Percentiles rank a stretch among this genome's conserved stretches.
These are phyloP conservation scores for Kodamaea hsintzibuensis DNA, from an alignment of 805 yeast species.

Conservation along the genomic window DNA sequence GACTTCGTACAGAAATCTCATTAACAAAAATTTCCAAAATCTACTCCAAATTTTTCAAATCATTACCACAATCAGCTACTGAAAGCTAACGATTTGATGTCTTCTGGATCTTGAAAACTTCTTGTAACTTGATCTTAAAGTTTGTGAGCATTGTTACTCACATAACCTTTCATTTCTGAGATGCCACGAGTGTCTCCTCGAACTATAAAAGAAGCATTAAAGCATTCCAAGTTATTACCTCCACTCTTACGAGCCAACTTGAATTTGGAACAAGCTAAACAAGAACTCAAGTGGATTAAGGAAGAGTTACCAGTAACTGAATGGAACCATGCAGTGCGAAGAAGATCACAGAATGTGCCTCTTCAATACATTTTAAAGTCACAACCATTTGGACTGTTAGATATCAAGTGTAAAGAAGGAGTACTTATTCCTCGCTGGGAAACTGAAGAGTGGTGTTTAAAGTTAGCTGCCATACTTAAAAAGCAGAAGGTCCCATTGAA, in stretches of 20 bases:
- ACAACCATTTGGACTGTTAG: conserved; percentile 82
- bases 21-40: no score
- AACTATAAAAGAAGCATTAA: conserved; percentile 28
- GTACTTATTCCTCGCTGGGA: conserved; percentile 94
- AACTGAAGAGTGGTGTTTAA: conserved; percentile 85
- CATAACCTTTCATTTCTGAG: neutral
- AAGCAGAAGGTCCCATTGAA: conserved; percentile 16
- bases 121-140: neutral
- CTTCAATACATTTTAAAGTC: conserved; percentile 81
- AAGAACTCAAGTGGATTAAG: conserved; percentile 66
- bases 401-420: conserved; percentile 55
- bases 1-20: no score
- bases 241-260: conserved; percentile 35
- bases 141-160: neutral
- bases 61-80: no score
- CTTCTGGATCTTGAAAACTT: neutral
- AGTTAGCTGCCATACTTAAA: conserved; percentile 28
- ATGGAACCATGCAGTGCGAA: conserved; percentile 54
- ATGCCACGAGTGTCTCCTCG: conserved; percentile 37
- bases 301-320: conserved; percentile 49
- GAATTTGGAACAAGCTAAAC: conserved; percentile 43
- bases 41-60: no score
- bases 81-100: no score
- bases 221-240: conserved; percentile 28
- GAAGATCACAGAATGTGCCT: conserved; percentile 61